Base-by-base conservation (phyloP, 1,139 yeast species). In the Yamadazyma conglobata region DNA sequence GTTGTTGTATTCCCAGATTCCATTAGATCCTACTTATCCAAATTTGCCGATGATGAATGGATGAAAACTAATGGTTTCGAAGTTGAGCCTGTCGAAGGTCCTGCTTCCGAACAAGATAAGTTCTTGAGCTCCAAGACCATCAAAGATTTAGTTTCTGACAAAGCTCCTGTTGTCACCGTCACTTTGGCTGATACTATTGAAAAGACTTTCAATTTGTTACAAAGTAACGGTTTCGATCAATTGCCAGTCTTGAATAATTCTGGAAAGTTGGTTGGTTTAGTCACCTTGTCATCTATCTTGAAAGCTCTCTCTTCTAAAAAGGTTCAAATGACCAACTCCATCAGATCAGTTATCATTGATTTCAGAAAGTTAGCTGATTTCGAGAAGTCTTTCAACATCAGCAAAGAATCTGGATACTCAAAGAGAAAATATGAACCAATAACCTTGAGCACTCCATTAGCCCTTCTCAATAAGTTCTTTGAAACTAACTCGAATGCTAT, bases 41-140 rank as follows among this genome's bases (percentile, higher is more conserved):
- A 86, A 64, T 86, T 86, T 53, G 91, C 86, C 30, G 95, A 86
- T 56, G 94, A 86, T 52, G 94, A 84, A 61, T 86, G 95, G 95
- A 78, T 86, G 85, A 75, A 73, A 56, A 77, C 77, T 47, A 83
- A 85, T 55, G 85, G 87, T 5, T 80, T 86, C 52, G 62, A 61
- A 39, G 65, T 66, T 24, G 83, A 76, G 39, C 69, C 60, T 42
- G 54, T 60, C 30, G 57, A 67, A 39, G 25, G 38, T 12, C 70
- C 70, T 32, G 61, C 66, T 28, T 58, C 63, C 44, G 66, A 70
- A 50, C 61, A 73, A 36, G 78, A 74, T 47, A 75, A 77, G 47
- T 77, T 67, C 50, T 62, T 70, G 50, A 33, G 53, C 23, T 42
- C 50, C 32, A 64, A 58, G 38, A 78, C 80, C 31, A 83, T 86